Evolutionary conservation across 2,329 filamentous ascomycete species (phyloP).

Genomic region (Cladorrhinum sp.): DNA sequence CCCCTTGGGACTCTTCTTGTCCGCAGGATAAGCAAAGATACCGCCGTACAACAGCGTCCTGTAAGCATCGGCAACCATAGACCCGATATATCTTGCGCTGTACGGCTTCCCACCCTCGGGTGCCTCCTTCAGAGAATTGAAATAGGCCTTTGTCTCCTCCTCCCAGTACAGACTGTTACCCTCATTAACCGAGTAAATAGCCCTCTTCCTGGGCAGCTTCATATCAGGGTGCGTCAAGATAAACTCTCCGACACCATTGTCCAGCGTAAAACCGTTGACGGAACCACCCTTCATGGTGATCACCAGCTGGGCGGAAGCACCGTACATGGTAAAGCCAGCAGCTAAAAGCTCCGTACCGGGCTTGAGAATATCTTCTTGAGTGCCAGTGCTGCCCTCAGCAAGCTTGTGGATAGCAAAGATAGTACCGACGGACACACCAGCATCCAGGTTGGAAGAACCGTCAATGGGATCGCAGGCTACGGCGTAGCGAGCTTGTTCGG

Average conservation of each 20-base stretch:
- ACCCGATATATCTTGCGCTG: conserved; percentile 90
- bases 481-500: conserved; percentile 77
- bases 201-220: conserved; percentile 72
- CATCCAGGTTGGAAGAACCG: conserved; percentile 94
- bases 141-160: conserved; percentile 80
- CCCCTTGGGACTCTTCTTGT: conserved; percentile 98
- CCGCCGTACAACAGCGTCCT: conserved; percentile 92
- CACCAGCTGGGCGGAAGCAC: conserved; percentile 91
- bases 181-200: conserved; percentile 98
- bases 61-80: conserved; percentile 98
- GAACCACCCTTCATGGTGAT: conserved; percentile 91
- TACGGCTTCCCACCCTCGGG: conserved; percentile 76
- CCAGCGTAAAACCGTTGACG: conserved; percentile 97
- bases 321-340: conserved; percentile 99
- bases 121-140: conserved; percentile 83
- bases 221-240: conserved; percentile 97
- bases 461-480: conserved; percentile 98
- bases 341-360: conserved; percentile 90
- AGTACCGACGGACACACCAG: conserved; percentile 94
- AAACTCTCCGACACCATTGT: conserved; percentile 96
- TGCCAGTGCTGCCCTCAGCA: conserved; percentile 68
- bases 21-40: conserved; percentile 95
- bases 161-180: conserved; percentile 98
- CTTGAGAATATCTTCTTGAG: conserved; percentile 80
- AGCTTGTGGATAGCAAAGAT: conserved; percentile 96